Base-by-base conservation (phyloP, 2,329 filamentous ascomycete genomes). In the Trichoderma cornu-damae region DNA sequence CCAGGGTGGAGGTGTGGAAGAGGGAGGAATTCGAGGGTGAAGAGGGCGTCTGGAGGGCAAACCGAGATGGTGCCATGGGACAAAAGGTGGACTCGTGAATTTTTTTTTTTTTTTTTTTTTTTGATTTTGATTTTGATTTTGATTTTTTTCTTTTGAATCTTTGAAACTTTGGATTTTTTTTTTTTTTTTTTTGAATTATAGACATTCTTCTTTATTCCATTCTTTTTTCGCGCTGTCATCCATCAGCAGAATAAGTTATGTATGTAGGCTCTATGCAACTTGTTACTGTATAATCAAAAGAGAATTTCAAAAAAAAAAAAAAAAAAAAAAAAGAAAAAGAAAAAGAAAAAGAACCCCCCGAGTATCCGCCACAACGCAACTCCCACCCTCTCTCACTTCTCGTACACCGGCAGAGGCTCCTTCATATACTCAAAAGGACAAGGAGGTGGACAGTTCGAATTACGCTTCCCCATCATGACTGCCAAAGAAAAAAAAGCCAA, bases 1-100 rank as follows among this genome's bases (percentile, higher is more conserved):
- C 82, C 56, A 84, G 80, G 63, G 90, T 90, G n/a, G 94, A 99
- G 76, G 86, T 99, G 40, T 96, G 93, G 93, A 96, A 96, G 75
- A 78, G 85, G 62, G 93, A 97, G 75, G 88, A 90, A 70, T 96
- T 96, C 77, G 84, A 81, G 44, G 87, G 82, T 1, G 87, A 85
- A 20, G 86, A 88, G 61, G 89, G 86, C 6, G 81, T 94, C 43
- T 96, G 92, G 92, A 86, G 90, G 73, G 90, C 89, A 60, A 96
- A 96, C 73, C 75, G 86, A 62, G 91, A 96, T 72, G 88, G 88
- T 8, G 76, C 78, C 59, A 72, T 75, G 47, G 87, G 84, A 6
- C 75, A 78, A 43, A 77, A 71, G 63, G 70, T 81, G 59, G 65
- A 69, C 38, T 61, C 52, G 37, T 63, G 47, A 61, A n/a, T 11